These are phyloP conservation scores for Gonapodya sp. DNA, from an alignment of 192 early-diverging fungal genomes.

Conservation along the genomic window DNA sequence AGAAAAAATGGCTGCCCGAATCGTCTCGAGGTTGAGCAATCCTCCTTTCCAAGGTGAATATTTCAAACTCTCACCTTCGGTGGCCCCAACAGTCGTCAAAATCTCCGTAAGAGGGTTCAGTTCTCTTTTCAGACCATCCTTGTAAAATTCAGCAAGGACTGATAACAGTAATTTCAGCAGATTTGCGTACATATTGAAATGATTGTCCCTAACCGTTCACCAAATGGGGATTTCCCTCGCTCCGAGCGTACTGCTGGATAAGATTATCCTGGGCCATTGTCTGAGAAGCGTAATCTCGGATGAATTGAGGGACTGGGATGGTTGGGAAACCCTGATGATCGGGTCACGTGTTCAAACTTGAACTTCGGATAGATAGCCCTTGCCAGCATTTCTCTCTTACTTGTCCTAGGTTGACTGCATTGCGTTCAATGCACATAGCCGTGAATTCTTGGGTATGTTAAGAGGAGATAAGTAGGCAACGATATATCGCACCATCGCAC, in stretches of 20 bases:
- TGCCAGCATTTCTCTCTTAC: conserved; percentile 22
- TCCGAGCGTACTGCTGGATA: conserved; percentile 79
- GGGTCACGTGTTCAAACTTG: background rate
- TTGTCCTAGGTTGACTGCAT: conserved; percentile 90
- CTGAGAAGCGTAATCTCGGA: conserved; percentile 61
- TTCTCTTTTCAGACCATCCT: conserved; percentile 48
- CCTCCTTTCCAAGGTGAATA: conserved; percentile 7
- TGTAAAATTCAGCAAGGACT: conserved; percentile 71
- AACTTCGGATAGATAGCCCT: background rate
- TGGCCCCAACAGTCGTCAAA: conserved; percentile 81
- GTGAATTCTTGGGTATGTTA: conserved; percentile 69
- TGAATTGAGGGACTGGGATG: conserved; percentile 58
- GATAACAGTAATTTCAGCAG: no score
- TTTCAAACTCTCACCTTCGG: conserved; percentile 48
- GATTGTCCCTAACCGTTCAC: conserved; percentile 26
- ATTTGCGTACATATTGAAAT: background rate
- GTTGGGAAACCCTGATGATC: conserved; percentile 65
- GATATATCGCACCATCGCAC: no score
- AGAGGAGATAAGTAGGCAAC: no score
- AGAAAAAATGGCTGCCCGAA: conserved; percentile 55
- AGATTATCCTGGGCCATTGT: conserved; percentile 49
- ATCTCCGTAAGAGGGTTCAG: conserved; percentile 74
- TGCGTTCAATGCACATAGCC: conserved; percentile 66
- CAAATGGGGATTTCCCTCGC: conserved; percentile 32
- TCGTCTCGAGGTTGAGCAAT: conserved; percentile 3